Percentiles rank a stretch among this genome's conserved stretches.
phyloP scores from a whole-genome alignment of 495 filamentous ascomycete species.

The Corynascus novoguineensis region DNA sequence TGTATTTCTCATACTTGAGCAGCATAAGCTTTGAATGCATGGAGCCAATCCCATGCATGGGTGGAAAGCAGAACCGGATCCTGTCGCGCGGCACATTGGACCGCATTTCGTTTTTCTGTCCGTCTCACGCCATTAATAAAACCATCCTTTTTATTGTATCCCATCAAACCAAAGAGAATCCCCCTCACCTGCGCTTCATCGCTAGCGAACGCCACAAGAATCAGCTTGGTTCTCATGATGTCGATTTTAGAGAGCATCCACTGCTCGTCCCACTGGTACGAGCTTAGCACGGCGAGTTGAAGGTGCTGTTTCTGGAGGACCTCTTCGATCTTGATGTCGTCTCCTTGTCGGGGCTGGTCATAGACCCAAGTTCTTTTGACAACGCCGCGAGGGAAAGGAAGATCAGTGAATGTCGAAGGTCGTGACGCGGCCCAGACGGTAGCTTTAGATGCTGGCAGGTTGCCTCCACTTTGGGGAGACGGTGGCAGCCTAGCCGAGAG shows the following conservation, averaged over 20 bases:
- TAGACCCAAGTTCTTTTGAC: constrained; percentile 79
- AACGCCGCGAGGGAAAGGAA: constrained; percentile 63
- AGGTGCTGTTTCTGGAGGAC: constrained; percentile 69
- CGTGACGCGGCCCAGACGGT: neutral
- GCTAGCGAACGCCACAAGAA: constrained; percentile 39
- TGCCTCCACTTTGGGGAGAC: neutral
- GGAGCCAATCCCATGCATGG: constrained; percentile 43
- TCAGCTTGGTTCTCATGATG: constrained; percentile 34
- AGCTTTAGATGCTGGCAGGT: neutral
- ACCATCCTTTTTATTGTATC: neutral
- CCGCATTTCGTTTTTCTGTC: constrained; percentile 48
- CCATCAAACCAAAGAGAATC: neutral
- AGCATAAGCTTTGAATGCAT: constrained; percentile 93
- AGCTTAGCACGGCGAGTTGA: constrained; percentile 72
- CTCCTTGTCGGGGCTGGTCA: constrained; percentile 47
- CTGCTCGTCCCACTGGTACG: constrained; percentile 74
- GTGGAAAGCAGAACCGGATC: constrained; percentile 74
- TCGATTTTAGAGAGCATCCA: constrained; percentile 40
- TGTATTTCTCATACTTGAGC: constrained; percentile 60
- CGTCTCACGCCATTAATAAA: constrained; percentile 13
- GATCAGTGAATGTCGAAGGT: neutral
- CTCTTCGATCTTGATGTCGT: constrained; percentile 89
- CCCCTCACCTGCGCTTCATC: constrained; percentile 44
- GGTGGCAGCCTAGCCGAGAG: neutral
- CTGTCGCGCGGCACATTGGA: constrained; percentile 37